Conservation (phyloP, 2,329 filamentous ascomycete genomes). For the Colletotrichum gloeosporioides region DNA sequence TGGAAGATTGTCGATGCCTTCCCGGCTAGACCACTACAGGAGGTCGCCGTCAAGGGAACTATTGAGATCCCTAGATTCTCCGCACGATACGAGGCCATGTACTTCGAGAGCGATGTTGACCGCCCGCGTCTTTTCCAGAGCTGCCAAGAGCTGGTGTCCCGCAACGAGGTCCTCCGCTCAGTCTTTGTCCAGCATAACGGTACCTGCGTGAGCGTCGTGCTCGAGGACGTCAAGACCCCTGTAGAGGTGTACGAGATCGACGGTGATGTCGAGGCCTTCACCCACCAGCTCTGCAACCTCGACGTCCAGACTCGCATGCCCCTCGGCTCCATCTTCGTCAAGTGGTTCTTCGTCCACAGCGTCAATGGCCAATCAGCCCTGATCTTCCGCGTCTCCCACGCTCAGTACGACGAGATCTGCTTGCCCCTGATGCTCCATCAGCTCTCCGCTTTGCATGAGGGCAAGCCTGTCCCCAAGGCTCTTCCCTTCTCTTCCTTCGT, state of each 20-base stretch:
- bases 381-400: constrained; percentile 68
- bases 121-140: constrained; percentile 50
- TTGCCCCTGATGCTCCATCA: constrained; percentile 66
- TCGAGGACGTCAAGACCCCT: constrained; percentile 56
- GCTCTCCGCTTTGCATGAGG: constrained; percentile 58
- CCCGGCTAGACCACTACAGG: constrained; percentile 63
- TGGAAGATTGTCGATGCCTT: constrained; percentile 62
- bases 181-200: constrained; percentile 62
- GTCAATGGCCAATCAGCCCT: constrained; percentile 44
- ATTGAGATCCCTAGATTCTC: constrained; percentile 64
- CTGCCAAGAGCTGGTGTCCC: constrained; percentile 61
- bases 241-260: constrained; percentile 60
- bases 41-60: constrained; percentile 64
- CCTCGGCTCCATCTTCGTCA: constrained; percentile 64
- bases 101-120: constrained; percentile 59
- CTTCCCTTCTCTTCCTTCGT: constrained; percentile 54
- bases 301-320: constrained; percentile 62
- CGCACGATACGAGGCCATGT: constrained; percentile 68
- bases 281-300: constrained; percentile 55
- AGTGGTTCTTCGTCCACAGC: constrained; percentile 58
- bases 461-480: constrained; percentile 31
- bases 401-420: constrained; percentile 74
- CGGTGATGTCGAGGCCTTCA: constrained; percentile 54
- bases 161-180: constrained; percentile 70
- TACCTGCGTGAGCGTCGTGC: constrained; percentile 61